A percentile compares a stretch with the other conserved stretches of the same genome.
These are phyloP conservation scores for Escovopsis sp. DNA, from an alignment of 2,329 filamentous ascomycete genomes.

Conservation along the genomic window DNA sequence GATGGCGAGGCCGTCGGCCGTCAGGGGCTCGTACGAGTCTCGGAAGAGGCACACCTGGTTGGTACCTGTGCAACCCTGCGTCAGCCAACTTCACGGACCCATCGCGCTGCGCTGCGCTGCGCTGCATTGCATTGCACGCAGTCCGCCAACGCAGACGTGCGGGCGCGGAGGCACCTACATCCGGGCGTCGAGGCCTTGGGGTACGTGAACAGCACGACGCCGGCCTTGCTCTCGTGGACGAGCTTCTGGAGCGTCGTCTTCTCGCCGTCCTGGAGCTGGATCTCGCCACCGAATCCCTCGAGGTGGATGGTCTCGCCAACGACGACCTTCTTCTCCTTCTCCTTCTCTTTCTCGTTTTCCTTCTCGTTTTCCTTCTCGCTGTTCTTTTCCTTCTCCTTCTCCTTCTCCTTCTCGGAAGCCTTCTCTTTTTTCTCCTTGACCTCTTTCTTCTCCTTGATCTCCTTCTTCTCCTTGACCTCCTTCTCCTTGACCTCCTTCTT, in stretches of 20 bases:
- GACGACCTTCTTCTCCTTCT: slow-evolving; percentile 26
- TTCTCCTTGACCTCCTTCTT: slow-evolving; percentile 22
- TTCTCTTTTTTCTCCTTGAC: slow-evolving; percentile 5
- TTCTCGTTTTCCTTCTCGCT: slow-evolving; percentile 6
- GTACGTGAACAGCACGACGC: slow-evolving; percentile 89
- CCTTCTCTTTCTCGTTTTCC: slow-evolving; percentile 13
- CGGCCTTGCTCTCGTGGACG: slow-evolving; percentile 67
- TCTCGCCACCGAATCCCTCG: slow-evolving; percentile 50
- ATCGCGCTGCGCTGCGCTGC: no score
- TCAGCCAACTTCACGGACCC: no score
- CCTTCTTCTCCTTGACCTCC: slow-evolving; percentile 7
- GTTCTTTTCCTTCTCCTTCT: slow-evolving; percentile 24
- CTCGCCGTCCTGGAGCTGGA: slow-evolving; percentile 73
- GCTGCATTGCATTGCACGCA: no score
- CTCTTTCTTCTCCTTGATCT: slow-evolving; percentile 25
- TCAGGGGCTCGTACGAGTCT: slow-evolving; percentile 65
- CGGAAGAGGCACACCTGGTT: slow-evolving; percentile 89
- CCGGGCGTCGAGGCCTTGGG: slow-evolving; percentile 88
- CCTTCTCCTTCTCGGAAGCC: slow-evolving; percentile 16
- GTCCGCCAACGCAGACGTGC: no score
- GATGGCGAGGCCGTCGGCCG: slow-evolving; percentile 65
- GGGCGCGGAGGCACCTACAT: slow-evolving; percentile 47
- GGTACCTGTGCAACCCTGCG: slow-evolving; percentile 48
- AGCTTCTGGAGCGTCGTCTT: slow-evolving; percentile 70
- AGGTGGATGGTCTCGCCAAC: slow-evolving; percentile 43